Evolutionary conservation across 441 rosid genomes (phyloP).

Genomic region (Eutrema salsugineum): DNA sequence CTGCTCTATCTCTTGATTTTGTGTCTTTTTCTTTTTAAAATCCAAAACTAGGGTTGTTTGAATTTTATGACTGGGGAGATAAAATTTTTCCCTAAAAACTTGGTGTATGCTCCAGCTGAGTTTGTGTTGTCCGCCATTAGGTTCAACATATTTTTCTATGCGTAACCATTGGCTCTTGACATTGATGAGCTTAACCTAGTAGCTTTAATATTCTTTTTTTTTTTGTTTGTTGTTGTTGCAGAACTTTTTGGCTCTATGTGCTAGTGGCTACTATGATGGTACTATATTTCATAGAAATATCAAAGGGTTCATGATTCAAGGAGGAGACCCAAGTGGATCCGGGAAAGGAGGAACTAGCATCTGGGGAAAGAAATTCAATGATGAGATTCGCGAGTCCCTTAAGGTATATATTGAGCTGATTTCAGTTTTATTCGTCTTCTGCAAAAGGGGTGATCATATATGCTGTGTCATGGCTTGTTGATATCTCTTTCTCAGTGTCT

Average conservation of each 20-base stretch:
- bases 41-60: not conserved
- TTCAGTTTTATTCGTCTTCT: not conserved
- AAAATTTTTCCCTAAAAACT: not conserved
- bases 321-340: conserved; percentile 92
- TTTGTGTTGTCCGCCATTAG: not conserved
- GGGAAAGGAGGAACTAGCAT: conserved; percentile 98
- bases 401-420: conserved; percentile 47
- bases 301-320: conserved; percentile 99
- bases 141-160: not conserved
- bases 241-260: conserved; percentile 93
- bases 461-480: not conserved
- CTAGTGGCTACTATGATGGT: conserved; percentile 87
- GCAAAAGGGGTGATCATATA: not conserved
- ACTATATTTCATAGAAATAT: conserved; percentile 91
- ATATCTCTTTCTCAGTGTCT: not conserved
- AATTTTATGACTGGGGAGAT: not conserved
- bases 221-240: conserved; percentile 24
- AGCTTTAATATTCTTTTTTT: not conserved
- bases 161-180: not conserved
- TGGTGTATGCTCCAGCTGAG: not conserved
- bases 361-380: conserved; percentile 98
- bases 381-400: conserved; percentile 94
- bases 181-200: not conserved
- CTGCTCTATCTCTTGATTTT: not conserved
- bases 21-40: too few relatives aligned